Evolutionary conservation across 2,329 filamentous ascomycete genomes (phyloP).

Genomic region (Monascus ruber): DNA sequence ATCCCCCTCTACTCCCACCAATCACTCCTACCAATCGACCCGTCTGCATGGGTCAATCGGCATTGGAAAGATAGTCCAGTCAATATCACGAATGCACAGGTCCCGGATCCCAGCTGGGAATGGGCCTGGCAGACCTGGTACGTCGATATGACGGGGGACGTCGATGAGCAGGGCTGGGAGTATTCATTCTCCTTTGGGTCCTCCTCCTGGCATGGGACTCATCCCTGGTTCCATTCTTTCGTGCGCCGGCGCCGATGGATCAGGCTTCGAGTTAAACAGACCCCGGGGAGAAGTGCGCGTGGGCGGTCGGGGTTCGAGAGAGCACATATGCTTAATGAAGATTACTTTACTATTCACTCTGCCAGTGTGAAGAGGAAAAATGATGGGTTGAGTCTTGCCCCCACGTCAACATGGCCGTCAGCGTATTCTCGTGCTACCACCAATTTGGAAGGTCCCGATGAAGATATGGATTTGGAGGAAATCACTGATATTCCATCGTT

Average conservation of each 20-base stretch:
- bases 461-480: constrained; percentile 38
- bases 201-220: constrained; percentile 77
- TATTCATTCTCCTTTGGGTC: constrained; percentile 81
- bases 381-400: constrained; percentile 24
- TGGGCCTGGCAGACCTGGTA: constrained; percentile 70
- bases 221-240: constrained; percentile 88
- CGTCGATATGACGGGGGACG: constrained; percentile 65
- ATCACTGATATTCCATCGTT: constrained; percentile 57
- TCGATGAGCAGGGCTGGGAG: constrained; percentile 89
- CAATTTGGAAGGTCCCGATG: constrained; percentile 31
- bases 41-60: constrained; percentile 71
- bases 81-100: constrained; percentile 73
- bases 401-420: constrained; percentile 15
- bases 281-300: constrained; percentile 11
- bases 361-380: constrained; percentile 36
- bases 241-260: constrained; percentile 86
- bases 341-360: constrained; percentile 68
- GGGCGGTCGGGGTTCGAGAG: constrained; percentile 27
- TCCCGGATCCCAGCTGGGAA: constrained; percentile 90
- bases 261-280: constrained; percentile 61
- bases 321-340: constrained; percentile 57
- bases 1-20: constrained; percentile 78
- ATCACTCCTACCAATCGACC: constrained; percentile 77
- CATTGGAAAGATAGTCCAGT: constrained; percentile 47
- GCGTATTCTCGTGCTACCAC: constrained; percentile 22